These are phyloP conservation scores for Nannochloropsis salina DNA, from an alignment of 108 stramenopile species.

Conservation along the genomic window DNA sequence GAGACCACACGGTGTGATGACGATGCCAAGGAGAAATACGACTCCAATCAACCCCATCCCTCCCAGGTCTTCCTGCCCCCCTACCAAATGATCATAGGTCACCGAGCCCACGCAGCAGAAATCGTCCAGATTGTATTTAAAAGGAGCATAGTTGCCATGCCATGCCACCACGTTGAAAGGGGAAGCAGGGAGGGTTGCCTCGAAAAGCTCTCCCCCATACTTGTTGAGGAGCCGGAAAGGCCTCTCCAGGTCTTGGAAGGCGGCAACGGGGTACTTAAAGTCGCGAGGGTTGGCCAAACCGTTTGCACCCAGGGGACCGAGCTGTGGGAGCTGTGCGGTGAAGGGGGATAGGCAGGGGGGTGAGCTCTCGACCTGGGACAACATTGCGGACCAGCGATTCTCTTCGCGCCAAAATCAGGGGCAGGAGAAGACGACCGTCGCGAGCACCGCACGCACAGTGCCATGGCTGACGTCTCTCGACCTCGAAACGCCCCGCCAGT, in stretches of 20 bases:
- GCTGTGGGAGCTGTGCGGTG: constrained; percentile 62
- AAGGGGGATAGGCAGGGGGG: too few relatives aligned
- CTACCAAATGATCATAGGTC: constrained; percentile 68
- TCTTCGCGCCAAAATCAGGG: too few relatives aligned
- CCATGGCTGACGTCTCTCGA: too few relatives aligned
- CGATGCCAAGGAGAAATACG: background rate
- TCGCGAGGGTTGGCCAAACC: constrained; percentile 89
- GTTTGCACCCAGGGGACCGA: constrained; percentile 88
- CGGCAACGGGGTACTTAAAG: constrained; percentile 71
- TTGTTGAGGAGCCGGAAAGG: constrained; percentile 61
- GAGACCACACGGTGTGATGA: background rate
- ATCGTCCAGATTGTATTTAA: constrained; percentile 72
- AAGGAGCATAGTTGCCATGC: constrained; percentile 87
- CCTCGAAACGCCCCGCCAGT: too few relatives aligned
- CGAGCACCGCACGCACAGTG: too few relatives aligned
- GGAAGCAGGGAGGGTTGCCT: constrained; percentile 51
- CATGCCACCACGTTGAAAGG: constrained; percentile 91
- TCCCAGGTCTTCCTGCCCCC: background rate
- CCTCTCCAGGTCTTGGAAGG: constrained; percentile 54
- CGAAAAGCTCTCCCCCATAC: constrained; percentile 64
- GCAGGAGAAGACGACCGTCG: too few relatives aligned
- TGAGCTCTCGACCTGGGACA: too few relatives aligned
- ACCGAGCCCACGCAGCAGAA: constrained; percentile 82
- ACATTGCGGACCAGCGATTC: too few relatives aligned
- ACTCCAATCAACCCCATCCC: background rate